These are phyloP conservation scores for Straminergon stramineum DNA, from an alignment of 225 moss, liverwort and hornwort species.

Conservation along the genomic window DNA sequence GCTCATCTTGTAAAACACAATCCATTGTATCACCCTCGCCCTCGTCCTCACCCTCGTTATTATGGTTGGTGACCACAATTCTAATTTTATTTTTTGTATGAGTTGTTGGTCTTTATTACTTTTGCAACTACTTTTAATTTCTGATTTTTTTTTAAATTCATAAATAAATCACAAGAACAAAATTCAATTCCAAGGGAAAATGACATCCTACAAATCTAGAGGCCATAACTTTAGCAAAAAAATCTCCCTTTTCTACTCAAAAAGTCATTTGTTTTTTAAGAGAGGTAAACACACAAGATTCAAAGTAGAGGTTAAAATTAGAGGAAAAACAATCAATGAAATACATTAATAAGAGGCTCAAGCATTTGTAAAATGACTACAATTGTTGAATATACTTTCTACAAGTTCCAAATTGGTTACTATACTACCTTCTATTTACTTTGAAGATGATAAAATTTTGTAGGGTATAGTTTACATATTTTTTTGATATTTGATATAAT, in stretches of 20 bases:
- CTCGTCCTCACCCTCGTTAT: background rate
- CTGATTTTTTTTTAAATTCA: background rate
- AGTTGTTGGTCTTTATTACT: background rate
- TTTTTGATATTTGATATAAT: no score
- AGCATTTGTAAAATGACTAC: background rate
- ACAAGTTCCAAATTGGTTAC: no score
- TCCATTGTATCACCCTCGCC: background rate
- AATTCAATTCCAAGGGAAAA: no score
- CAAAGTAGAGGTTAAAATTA: background rate
- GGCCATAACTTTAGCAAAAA: accelerated
- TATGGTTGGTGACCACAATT: background rate
- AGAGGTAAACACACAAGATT: background rate
- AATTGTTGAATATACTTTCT: background rate
- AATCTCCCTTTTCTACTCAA: accelerated
- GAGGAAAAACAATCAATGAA: background rate
- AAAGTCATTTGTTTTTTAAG: no score
- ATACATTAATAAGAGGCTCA: no score
- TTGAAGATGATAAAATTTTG: background rate
- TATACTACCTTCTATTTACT: no score
- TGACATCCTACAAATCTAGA: background rate
- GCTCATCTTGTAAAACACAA: background rate
- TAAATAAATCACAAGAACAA: background rate
- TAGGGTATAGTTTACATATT: no score
- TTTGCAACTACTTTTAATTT: background rate
- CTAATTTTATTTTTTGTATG: background rate